Evolutionary conservation across 2,329 filamentous ascomycete species (phyloP).

Genomic region (Berkeleyomyces basicola): DNA sequence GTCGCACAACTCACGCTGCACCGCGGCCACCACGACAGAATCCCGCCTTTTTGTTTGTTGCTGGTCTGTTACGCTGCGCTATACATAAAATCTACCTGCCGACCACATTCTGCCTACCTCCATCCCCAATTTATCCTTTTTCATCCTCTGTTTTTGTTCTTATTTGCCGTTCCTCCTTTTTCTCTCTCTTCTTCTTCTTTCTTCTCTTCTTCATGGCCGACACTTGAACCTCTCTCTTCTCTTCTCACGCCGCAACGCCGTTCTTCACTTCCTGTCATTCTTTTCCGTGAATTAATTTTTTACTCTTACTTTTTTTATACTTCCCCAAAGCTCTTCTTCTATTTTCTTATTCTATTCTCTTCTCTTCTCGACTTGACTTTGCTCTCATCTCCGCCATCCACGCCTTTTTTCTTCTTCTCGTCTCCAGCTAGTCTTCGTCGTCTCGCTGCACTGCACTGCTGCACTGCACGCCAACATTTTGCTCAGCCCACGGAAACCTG

Average conservation of each 20-base stretch:
- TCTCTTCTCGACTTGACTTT: not conserved
- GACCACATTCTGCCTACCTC: conserved; percentile 2
- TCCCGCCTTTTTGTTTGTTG: not conserved
- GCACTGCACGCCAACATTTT: not conserved
- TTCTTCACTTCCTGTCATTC: conserved; percentile 7
- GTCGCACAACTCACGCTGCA: too few relatives aligned
- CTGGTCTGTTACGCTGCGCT: not conserved
- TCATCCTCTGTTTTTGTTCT: not conserved
- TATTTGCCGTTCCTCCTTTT: not conserved
- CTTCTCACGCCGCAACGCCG: conserved; percentile 1
- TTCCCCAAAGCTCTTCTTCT: not conserved
- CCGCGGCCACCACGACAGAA: too few relatives aligned
- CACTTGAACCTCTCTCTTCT: not conserved
- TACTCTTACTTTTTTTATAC: conserved; percentile 1
- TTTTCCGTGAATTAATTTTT: conserved; percentile 4
- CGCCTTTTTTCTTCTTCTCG: not conserved
- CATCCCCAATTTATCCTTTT: conserved; percentile 1
- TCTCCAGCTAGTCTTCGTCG: not conserved
- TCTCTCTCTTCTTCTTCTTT: conserved; percentile 4
- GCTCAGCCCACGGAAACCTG: not conserved
- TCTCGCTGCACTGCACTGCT: not conserved
- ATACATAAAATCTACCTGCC: not conserved
- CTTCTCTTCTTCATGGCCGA: not conserved
- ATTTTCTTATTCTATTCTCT: not conserved
- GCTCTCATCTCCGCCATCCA: not conserved